Evolutionary conservation across 768 basidiomycete genomes (phyloP).

Genomic region (Leccinum pellstonianum): DNA sequence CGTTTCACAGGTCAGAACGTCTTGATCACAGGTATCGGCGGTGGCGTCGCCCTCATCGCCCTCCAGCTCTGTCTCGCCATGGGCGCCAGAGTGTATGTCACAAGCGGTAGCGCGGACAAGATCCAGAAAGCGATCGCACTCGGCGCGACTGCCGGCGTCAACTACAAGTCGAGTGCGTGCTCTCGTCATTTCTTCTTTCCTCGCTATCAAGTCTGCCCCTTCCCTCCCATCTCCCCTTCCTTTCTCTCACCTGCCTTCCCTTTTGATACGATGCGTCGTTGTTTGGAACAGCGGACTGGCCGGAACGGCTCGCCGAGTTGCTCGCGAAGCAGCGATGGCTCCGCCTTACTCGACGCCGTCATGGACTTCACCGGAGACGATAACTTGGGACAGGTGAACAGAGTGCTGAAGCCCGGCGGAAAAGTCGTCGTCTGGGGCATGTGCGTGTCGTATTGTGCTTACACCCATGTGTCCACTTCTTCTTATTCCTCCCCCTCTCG

Average conservation of each 20-base stretch:
- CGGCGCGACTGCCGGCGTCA: constrained; percentile 74
- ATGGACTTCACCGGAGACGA: constrained; percentile 72
- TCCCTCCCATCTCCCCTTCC: neutral
- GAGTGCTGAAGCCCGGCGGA: constrained; percentile 51
- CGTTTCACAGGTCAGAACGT: constrained; percentile 61
- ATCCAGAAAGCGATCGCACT: constrained; percentile 61
- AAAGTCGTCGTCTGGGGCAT: constrained; percentile 66
- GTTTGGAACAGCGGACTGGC: constrained; percentile 47
- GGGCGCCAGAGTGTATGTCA: constrained; percentile 81
- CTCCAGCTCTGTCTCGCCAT: constrained; percentile 73
- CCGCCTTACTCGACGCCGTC: constrained; percentile 50
- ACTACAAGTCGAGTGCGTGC: constrained; percentile 62
- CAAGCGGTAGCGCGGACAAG: constrained; percentile 69
- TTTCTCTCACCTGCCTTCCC: neutral
- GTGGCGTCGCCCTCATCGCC: constrained; percentile 52
- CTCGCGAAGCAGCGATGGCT: constrained; percentile 34
- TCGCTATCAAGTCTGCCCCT: neutral
- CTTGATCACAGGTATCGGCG: constrained; percentile 80
- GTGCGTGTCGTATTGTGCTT: constrained; percentile 31
- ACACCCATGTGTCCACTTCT: neutral
- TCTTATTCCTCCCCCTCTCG: neutral
- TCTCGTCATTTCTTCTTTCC: neutral
- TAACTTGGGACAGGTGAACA: constrained; percentile 50
- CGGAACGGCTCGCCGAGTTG: constrained; percentile 43
- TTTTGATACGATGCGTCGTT: neutral